A percentile compares a stretch with the other conserved stretches of the same genome.
Evolutionary conservation across 306 rosid genomes (phyloP).

Genomic region (Quercus wislizeni): DNA sequence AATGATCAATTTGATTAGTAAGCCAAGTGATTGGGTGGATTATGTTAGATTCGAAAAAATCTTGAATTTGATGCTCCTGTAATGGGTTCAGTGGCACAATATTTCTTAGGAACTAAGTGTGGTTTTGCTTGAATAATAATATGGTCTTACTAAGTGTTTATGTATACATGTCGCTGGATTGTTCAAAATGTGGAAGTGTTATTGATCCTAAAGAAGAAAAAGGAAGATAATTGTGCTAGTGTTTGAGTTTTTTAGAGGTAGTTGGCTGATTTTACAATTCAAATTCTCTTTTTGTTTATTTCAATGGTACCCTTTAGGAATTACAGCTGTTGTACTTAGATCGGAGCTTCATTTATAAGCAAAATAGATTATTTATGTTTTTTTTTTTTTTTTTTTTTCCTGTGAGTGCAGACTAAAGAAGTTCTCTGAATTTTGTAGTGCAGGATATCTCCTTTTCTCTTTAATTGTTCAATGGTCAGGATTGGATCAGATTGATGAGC

Average conservation of each 20-base stretch:
- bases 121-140: slow-evolving; percentile 47
- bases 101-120: slow-evolving; percentile 15
- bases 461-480: slow-evolving; percentile 1
- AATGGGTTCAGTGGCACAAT: slow-evolving; percentile 38
- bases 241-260: not conserved
- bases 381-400: not conserved
- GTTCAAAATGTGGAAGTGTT: not conserved
- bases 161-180: not conserved
- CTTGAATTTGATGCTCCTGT: slow-evolving; percentile 20
- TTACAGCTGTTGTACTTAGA: not conserved
- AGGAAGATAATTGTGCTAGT: not conserved
- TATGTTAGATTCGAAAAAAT: not conserved
- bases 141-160: slow-evolving; percentile 3
- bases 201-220: not conserved
- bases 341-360: not conserved
- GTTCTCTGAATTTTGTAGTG: slow-evolving; percentile 20
- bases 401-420: slow-evolving; percentile 21
- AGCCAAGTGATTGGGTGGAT: not conserved
- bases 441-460: slow-evolving; percentile 31
- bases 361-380: not conserved
- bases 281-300: not conserved
- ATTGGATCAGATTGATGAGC: slow-evolving; percentile 57
- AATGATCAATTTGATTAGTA: not conserved
- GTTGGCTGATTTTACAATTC: slow-evolving; percentile 10
- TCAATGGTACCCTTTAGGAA: not conserved